Evolutionary conservation across 2,329 filamentous ascomycete species (phyloP).

Genomic region (Lachnellula occidentalis): DNA sequence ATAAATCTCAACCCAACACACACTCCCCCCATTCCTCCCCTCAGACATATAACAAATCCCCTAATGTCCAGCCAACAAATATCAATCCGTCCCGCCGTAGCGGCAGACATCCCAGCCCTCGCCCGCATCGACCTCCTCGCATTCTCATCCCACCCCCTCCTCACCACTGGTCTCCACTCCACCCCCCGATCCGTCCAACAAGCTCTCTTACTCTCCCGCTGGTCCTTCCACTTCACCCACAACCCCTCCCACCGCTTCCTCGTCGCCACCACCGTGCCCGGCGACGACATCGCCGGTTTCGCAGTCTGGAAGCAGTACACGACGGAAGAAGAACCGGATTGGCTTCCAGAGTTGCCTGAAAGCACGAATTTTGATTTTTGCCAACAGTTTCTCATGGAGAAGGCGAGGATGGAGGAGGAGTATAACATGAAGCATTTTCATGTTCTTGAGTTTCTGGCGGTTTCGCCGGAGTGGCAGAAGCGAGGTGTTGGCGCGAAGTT

Average conservation of each 20-base stretch:
- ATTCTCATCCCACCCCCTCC: slow-evolving; percentile 1
- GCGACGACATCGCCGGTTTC: background rate
- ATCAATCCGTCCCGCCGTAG: background rate
- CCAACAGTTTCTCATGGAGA: background rate
- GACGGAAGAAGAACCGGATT: background rate
- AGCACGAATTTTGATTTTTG: background rate
- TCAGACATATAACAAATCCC: background rate
- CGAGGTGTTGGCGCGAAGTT: slow-evolving; percentile 3
- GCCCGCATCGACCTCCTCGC: slow-evolving; percentile 3
- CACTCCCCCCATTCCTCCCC: background rate
- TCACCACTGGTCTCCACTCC: slow-evolving; percentile 1
- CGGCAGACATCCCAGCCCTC: background rate
- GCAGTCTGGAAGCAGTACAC: background rate
- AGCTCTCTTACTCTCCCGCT: slow-evolving; percentile 1
- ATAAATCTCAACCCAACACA: background rate
- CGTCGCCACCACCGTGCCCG: background rate
- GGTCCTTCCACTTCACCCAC: background rate
- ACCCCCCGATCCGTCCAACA: background rate
- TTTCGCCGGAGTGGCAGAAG: background rate
- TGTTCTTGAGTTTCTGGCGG: background rate
- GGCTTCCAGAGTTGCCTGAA: background rate
- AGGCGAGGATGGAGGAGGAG: background rate
- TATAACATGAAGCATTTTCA: background rate
- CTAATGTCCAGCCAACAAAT: background rate
- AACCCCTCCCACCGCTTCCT: background rate